Evolutionary conservation across 306 rosid species (phyloP), one percentile per base, ranked within the genome.

Genomic region (Pyrus communis): DNA sequence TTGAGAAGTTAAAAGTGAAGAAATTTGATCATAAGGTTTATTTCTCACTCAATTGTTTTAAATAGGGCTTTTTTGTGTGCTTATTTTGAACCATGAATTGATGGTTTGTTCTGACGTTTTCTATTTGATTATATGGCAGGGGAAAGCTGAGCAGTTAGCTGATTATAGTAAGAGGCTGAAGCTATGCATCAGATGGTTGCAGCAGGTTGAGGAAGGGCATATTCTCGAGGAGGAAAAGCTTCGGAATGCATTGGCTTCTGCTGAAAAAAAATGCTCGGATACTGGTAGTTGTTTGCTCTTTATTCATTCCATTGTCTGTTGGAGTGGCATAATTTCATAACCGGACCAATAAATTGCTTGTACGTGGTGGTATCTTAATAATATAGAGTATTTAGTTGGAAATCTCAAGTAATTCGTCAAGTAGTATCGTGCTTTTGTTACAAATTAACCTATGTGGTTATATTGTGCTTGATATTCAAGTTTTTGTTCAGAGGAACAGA

Each of bases 1-100:
- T 81, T 31, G 90, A 88, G 85, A 95, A 87, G 91, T 60, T 82
- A 49, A 89, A 87, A 81, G 88, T 84, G 43, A 86, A 71, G 62
- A 87, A 83, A 68, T 87, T 69, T 61, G 99, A 95, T 70, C 80
- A 67, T 65, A 95, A 95, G 98, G 99, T 95, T 67, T 6, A 23
- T 28, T 61, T 46, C 28, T 64, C 38, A 61, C 51, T 9, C 30
- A 68, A 57, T 45, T 11, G 38, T 17, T 43, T 43, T 49, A 15
- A 15, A 15, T 5, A 49, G 55, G 21, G 55, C 55, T 49, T 49
- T 49, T 15, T 5, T 49, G 55, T 49, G 55, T 49, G 55, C 3
- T 15, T 49, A 7, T 49, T 49, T 49, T 49, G 55, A 49, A 49
- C 17, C 5, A 18, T 4, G 55, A 49, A 49, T 49, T 49, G 55